Evolutionary conservation across 1,284 basidiomycete genomes (phyloP).

Genomic region (Puccinia hordei): DNA sequence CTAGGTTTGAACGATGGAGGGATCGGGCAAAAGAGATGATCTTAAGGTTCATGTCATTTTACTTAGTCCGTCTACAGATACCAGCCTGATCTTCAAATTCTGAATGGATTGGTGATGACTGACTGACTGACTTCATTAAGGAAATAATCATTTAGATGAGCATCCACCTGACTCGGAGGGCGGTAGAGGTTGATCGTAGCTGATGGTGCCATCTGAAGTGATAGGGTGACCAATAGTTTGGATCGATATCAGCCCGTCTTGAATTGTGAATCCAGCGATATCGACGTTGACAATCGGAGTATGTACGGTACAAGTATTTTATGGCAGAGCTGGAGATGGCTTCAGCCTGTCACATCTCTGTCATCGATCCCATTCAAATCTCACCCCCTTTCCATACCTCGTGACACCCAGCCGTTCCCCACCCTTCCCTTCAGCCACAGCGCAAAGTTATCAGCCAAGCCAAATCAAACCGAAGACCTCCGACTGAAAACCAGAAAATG

Average conservation of each 20-base stretch:
- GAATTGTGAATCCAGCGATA: not conserved
- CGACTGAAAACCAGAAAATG: not conserved
- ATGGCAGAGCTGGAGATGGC: no score
- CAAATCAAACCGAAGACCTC: not conserved
- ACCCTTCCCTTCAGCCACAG: no score
- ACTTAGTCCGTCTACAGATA: slow-evolving; percentile 11
- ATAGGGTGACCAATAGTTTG: not conserved
- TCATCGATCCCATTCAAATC: no score
- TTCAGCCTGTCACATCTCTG: not conserved
- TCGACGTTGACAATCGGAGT: no score
- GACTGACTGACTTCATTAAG: slow-evolving; percentile 33
- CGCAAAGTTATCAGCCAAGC: not conserved
- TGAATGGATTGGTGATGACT: not conserved
- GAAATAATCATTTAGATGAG: slow-evolving; percentile 48
- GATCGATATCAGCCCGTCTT: no score
- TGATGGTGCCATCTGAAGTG: slow-evolving; percentile 18
- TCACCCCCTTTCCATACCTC: no score
- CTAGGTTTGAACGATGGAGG: slow-evolving; percentile 6
- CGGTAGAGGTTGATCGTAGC: slow-evolving; percentile 8
- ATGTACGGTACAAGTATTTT: no score
- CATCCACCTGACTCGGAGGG: slow-evolving; percentile 37
- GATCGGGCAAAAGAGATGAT: slow-evolving; percentile 1
- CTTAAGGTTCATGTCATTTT: slow-evolving; percentile 42
- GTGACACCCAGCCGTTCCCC: no score
- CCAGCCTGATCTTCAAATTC: not conserved